phyloP scores from a whole-genome alignment of 257 asterid species.

The Salvia rosmarinus region DNA sequence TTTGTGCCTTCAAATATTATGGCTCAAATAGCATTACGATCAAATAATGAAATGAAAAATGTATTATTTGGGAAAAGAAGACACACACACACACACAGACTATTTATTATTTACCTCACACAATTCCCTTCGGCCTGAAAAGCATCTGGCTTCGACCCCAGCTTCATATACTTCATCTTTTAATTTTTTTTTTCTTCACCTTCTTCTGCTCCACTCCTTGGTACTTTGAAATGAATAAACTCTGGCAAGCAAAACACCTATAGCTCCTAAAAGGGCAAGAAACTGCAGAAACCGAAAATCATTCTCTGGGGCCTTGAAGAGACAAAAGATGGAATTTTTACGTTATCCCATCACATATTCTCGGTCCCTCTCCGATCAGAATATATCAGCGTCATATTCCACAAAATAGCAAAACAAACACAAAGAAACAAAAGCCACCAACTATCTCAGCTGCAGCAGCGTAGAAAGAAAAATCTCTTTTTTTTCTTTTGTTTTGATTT shows the following conservation, averaged over 20 bases:
- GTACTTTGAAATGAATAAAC: slow-evolving; percentile 29
- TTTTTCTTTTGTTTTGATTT: not conserved
- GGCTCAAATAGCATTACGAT: too few relatives aligned
- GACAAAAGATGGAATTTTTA: slow-evolving; percentile 45
- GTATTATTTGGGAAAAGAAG: not conserved
- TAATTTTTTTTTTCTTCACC: slow-evolving; percentile 24
- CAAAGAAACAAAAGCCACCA: slow-evolving; percentile 45
- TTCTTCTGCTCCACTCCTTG: slow-evolving; percentile 25
- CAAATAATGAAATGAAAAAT: not conserved
- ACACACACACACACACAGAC: not conserved
- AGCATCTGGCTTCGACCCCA: slow-evolving; percentile 95
- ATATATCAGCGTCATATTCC: slow-evolving; percentile 28
- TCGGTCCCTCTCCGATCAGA: slow-evolving; percentile 37
- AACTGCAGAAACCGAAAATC: slow-evolving; percentile 42
- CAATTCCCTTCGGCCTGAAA: slow-evolving; percentile 71
- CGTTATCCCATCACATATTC: slow-evolving; percentile 38
- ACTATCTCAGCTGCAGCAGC: slow-evolving; percentile 23
- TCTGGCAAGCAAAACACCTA: slow-evolving; percentile 33
- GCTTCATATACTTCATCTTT: slow-evolving; percentile 89
- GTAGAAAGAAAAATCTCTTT: not conserved
- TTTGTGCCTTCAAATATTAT: too few relatives aligned
- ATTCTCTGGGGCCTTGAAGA: slow-evolving; percentile 37
- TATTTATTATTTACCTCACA: slow-evolving; percentile 52
- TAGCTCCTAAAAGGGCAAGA: slow-evolving; percentile 36
- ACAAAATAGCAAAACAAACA: slow-evolving; percentile 48